These are phyloP conservation scores for Akebia trifoliata DNA, from an alignment of 164 flowering plant species.

Conservation along the genomic window DNA sequence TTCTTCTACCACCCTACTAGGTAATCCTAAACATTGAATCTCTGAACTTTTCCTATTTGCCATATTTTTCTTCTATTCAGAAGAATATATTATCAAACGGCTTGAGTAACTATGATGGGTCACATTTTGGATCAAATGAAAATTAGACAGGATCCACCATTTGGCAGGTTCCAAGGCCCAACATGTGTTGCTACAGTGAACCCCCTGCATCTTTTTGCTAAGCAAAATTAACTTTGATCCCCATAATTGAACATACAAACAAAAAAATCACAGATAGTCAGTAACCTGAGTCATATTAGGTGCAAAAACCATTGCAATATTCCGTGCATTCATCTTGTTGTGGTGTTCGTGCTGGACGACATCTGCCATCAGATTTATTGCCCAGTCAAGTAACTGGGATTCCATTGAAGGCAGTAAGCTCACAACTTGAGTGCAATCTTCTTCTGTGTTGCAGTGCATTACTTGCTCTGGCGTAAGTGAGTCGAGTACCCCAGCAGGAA, in stretches of 20 bases:
- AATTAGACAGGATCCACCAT: no score
- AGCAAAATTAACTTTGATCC: no score
- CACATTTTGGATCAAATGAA: no score
- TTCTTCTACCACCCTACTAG: no score
- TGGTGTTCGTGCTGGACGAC: conserved; percentile 68
- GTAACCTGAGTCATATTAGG: conserved; percentile 98
- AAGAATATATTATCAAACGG: no score
- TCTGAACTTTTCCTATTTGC: no score
- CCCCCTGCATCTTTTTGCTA: no score
- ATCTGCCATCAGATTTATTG: conserved; percentile 92
- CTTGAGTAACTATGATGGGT: no score
- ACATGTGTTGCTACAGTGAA: no score
- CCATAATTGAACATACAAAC: not conserved
- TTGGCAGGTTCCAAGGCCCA: no score
- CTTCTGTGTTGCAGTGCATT: conserved; percentile 90
- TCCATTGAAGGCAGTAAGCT: conserved; percentile 67
- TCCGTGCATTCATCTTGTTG: conserved; percentile 96
- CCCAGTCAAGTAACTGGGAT: conserved; percentile 90
- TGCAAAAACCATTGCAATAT: conserved; percentile 51
- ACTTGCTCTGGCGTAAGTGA: conserved; percentile 86
- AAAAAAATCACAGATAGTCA: conserved; percentile 2
- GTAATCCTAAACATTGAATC: no score
- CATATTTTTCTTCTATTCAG: no score
- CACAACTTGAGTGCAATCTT: conserved; percentile 56
- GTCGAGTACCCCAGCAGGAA: conserved; percentile 88